Evolutionary conservation across 139 green algal genomes (phyloP), one percentile per base, ranked within the genome.

Genomic region (Desmodesmus armatus): DNA sequence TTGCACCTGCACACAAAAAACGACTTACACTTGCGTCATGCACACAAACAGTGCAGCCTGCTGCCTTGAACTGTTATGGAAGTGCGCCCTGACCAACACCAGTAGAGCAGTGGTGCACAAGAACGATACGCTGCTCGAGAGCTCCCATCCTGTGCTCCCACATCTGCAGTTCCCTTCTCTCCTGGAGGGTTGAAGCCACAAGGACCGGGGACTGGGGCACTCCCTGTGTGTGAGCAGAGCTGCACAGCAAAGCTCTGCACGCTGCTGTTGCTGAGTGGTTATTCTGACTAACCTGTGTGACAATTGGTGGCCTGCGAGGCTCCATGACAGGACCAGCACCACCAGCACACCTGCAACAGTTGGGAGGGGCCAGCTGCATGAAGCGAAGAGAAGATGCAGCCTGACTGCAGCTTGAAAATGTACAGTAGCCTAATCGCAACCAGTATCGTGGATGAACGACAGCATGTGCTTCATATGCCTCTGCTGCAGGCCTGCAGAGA

Each of bases 251-350:
- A 62, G 21, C 1, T 27, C 1, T 62, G 51, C 51, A 27, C 17
- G 21, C 21, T 62, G 51, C 19, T 17, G 17, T 62, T 19, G 19
- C 17, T 21, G 15, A 73, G n/a, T n/a, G n/a, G n/a, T n/a, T n/a
- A n/a, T n/a, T 15, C 43, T 58, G 53, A 79, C 47, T 39, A 29
- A 91, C 89, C 86, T 91, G 2, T 83, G 43, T 25, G 90, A 90
- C 40, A 95, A 39, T 3, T 89, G 78, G 65, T 93, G 91, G 2
- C 91, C 93, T 31, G 92, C 27, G 3, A 94, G 86, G 70, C 77
- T 84, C 88, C 91, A 96, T 19, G 92, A 29, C 5, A 94, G 78
- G 39, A 94, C 91, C 47, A 96, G 88, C 6, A 93, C 67, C 65
- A 95, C 91, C 67, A 95, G 80, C 1, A 94, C 77, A 33, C 85